Conservation (phyloP, 2,329 filamentous ascomycete species). For the Esteya vermicola region DNA sequence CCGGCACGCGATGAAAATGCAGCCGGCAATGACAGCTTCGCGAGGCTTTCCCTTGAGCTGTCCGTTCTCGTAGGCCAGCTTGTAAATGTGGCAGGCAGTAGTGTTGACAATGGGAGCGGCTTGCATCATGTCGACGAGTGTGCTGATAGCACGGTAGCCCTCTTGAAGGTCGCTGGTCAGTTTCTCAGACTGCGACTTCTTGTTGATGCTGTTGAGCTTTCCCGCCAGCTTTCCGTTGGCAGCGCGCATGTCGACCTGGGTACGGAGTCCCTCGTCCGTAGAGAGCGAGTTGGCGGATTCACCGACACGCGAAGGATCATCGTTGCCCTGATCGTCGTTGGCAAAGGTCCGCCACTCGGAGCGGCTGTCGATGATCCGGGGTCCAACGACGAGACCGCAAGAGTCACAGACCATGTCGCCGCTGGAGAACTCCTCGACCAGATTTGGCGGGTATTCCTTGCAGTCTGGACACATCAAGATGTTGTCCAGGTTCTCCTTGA, state of each 20-base stretch:
- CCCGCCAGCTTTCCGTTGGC: slow-evolving; percentile 12
- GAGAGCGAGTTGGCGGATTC: slow-evolving; percentile 74
- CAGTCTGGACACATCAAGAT: slow-evolving; percentile 82
- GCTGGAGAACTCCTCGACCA: slow-evolving; percentile 83
- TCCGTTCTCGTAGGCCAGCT: slow-evolving; percentile 83
- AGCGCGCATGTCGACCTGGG: slow-evolving; percentile 13
- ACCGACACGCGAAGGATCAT: slow-evolving; percentile 96
- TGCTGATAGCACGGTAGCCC: slow-evolving; percentile 70
- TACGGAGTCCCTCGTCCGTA: slow-evolving; percentile 12
- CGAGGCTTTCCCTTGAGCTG: slow-evolving; percentile 91
- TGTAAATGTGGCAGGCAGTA: slow-evolving; percentile 88
- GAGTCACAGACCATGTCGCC: slow-evolving; percentile 87
- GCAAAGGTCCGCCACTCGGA: slow-evolving; percentile 99
- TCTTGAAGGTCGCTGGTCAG: slow-evolving; percentile 44
- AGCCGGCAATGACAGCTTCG: slow-evolving; percentile 87
- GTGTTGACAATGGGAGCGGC: slow-evolving; percentile 72
- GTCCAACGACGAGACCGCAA: slow-evolving; percentile 81
- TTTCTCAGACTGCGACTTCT: slow-evolving; percentile 14
- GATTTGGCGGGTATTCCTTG: slow-evolving; percentile 77
- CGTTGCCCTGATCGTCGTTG: slow-evolving; percentile 92
- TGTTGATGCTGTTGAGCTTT: slow-evolving; percentile 15
- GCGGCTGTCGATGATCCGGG: slow-evolving; percentile 85
- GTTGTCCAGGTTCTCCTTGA: slow-evolving; percentile 71
- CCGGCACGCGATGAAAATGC: slow-evolving; percentile 94
- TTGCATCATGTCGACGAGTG: slow-evolving; percentile 72